phyloP scores from a whole-genome alignment of 352 stramenopile species.

The Saprolegnia parasitica region DNA sequence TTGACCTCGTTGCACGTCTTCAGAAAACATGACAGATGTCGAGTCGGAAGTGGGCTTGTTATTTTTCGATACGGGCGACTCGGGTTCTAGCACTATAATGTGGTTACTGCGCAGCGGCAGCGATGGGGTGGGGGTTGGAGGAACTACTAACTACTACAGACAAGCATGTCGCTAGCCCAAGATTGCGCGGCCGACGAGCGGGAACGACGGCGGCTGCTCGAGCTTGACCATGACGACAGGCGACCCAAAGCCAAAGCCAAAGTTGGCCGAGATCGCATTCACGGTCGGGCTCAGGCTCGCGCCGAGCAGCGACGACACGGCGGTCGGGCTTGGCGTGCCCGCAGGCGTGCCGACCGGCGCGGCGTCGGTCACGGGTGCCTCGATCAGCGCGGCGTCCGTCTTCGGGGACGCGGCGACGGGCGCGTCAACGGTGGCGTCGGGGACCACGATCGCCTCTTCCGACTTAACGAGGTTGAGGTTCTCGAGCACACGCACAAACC shows the following conservation, averaged over 20 bases:
- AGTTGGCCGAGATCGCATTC: conserved; percentile 24
- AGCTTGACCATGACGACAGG: conserved; percentile 30
- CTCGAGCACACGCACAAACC: conserved; percentile 87
- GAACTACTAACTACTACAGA: conserved; percentile 14
- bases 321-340: background rate
- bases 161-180: conserved; percentile 8
- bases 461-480: conserved; percentile 43
- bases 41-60: background rate
- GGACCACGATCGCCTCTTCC: background rate
- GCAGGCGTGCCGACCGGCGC: background rate
- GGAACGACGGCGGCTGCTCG: conserved; percentile 22
- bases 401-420: background rate
- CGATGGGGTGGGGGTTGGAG: too few species aligned
- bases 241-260: conserved; percentile 28
- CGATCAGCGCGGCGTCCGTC: background rate
- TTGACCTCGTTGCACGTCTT: too few species aligned
- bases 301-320: conserved; percentile 5
- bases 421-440: background rate
- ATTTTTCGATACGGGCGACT: conserved; percentile 6
- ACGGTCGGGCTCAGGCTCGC: conserved; percentile 25
- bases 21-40: too few species aligned
- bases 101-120: background rate
- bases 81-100: conserved; percentile 13
- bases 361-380: background rate
- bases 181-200: conserved; percentile 26